Evolutionary conservation across 1,284 basidiomycete genomes (phyloP).

Genomic region (Rhodotorula sp.): DNA sequence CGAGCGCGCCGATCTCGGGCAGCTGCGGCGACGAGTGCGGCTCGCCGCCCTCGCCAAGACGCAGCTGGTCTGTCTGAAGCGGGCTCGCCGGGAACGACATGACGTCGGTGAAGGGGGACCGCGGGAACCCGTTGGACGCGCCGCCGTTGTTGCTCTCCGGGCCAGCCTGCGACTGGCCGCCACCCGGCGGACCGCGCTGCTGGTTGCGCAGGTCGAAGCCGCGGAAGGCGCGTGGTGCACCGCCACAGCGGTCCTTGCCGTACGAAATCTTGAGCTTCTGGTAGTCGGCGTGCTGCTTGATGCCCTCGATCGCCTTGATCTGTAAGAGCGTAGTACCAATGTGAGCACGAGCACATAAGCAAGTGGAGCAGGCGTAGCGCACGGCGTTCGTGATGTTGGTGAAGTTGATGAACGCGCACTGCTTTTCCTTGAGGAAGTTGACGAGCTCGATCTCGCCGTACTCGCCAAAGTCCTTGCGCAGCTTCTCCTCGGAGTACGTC

Average conservation of each 20-base stretch:
- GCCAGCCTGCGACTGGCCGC: not conserved
- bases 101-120: slow-evolving; percentile 21
- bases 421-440: slow-evolving; percentile 93
- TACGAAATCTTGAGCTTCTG: slow-evolving; percentile 59
- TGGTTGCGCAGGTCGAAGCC: slow-evolving; percentile 34
- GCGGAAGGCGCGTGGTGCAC: slow-evolving; percentile 34
- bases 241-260: slow-evolving; percentile 89
- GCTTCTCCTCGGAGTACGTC: slow-evolving; percentile 75
- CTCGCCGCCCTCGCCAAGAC: slow-evolving; percentile 1
- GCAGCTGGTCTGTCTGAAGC: slow-evolving; percentile 12
- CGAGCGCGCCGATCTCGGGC: slow-evolving; percentile 35
- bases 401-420: slow-evolving; percentile 91
- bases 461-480: slow-evolving; percentile 85
- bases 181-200: slow-evolving; percentile 2
- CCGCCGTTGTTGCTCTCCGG: not conserved
- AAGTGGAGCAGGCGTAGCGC: too few relatives aligned
- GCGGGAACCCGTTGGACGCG: slow-evolving; percentile 15
- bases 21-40: slow-evolving; percentile 5
- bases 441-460: slow-evolving; percentile 93
- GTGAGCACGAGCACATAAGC: not conserved
- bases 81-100: slow-evolving; percentile 26
- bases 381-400: slow-evolving; percentile 81
- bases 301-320: slow-evolving; percentile 90
- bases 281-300: slow-evolving; percentile 63
- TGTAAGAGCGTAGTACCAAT: not conserved